Percentiles rank a stretch among this genome's conserved stretches.
These are phyloP conservation scores for Lactarius deliciosus DNA, from an alignment of 768 basidiomycete genomes.

Conservation along the genomic window DNA sequence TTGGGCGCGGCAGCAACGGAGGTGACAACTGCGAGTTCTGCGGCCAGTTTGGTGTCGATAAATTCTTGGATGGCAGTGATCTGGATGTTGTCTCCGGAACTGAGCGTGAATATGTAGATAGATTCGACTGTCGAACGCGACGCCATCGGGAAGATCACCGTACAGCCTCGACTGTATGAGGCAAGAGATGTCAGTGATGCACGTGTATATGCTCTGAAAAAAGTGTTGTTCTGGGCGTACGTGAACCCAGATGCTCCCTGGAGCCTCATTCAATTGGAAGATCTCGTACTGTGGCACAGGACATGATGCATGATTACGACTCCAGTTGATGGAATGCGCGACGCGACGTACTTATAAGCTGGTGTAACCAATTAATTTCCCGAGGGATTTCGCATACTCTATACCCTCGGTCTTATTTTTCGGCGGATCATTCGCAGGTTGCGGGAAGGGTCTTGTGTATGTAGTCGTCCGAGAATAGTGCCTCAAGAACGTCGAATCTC, in stretches of 20 bases:
- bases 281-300: constrained; percentile 17
- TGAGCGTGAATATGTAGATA: constrained; percentile 20
- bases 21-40: constrained; percentile 35
- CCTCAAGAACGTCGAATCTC: constrained; percentile 9
- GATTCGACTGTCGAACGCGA: constrained; percentile 11
- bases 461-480: constrained; percentile 11
- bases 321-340: background rate
- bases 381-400: constrained; percentile 1
- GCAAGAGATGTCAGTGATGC: background rate
- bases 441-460: constrained; percentile 11
- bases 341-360: constrained; percentile 16
- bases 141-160: background rate
- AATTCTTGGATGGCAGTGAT: constrained; percentile 18
- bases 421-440: background rate
- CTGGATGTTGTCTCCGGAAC: constrained; percentile 13
- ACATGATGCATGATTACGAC: background rate
- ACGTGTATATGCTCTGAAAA: background rate
- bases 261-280: background rate
- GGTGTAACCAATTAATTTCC: background rate
- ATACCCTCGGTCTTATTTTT: constrained; percentile 17
- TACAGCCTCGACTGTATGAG: constrained; percentile 9
- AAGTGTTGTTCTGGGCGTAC: constrained; percentile 2
- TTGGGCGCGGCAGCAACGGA: background rate
- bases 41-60: constrained; percentile 19
- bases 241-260: constrained; percentile 18